Percentiles rank a stretch among this genome's conserved stretches.
phyloP scores from a whole-genome alignment of 495 filamentous ascomycete genomes.

The Cladorrhinum samala region DNA sequence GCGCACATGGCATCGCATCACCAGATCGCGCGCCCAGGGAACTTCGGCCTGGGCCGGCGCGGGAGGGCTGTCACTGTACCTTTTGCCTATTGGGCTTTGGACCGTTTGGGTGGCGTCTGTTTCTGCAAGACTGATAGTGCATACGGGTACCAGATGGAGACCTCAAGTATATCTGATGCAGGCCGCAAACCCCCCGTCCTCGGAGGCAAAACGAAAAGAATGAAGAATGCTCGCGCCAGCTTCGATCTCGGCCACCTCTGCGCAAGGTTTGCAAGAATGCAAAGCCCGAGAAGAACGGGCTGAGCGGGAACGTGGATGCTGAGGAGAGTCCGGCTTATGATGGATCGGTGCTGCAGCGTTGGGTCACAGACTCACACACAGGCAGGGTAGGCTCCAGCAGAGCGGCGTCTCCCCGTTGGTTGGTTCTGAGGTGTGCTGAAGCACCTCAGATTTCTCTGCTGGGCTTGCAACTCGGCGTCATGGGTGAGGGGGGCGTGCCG shows the following conservation, averaged over 20 bases:
- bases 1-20: background rate
- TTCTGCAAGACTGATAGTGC: background rate
- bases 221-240: background rate
- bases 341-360: slow-evolving; percentile 20
- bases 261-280: background rate
- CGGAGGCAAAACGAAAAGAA: background rate
- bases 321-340: slow-evolving; percentile 23
- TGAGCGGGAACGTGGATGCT: slow-evolving; percentile 3
- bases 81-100: background rate
- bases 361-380: slow-evolving; percentile 23
- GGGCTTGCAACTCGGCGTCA: background rate
- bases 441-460: no score
- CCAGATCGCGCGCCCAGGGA: background rate
- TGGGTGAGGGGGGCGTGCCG: slow-evolving; percentile 4
- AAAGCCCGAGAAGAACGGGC: slow-evolving; percentile 8
- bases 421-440: background rate
- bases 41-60: slow-evolving; percentile 10
- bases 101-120: background rate
- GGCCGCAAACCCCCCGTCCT: no score
- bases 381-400: slow-evolving; percentile 7
- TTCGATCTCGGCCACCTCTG: background rate
- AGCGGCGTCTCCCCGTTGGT: background rate
- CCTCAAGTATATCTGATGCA: no score
- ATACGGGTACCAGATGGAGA: no score
- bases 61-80: slow-evolving; percentile 3